Base-by-base conservation (phyloP, 2,329 filamentous ascomycete genomes). In the Exophiala calicioides region DNA sequence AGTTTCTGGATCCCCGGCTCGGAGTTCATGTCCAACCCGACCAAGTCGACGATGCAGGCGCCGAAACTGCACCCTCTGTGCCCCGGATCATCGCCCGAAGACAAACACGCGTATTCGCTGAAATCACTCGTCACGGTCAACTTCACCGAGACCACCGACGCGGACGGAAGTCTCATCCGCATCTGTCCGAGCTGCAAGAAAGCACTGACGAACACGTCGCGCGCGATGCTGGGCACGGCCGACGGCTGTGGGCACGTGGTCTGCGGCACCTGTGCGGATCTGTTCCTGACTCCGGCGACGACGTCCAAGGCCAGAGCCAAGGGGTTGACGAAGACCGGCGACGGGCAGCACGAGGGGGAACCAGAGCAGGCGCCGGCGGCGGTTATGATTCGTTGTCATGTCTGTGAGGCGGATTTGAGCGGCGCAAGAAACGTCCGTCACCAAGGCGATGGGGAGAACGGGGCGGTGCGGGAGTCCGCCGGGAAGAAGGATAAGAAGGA, bases 1-100 rank as follows among this genome's bases (percentile, higher is more conserved):
- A 94, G 89, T 0, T 97, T 97, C 70, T 97, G 91, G 93, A 85
- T 91, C 1, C 9, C 91, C 90, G 0, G 88, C 86, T 0, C 79
- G 91, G 47, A 94, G 87, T 75, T 76, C 0, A 78, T 76, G 27
- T 74, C 37, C 71, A 76, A 41, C 71, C 82, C 41, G 73, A 82
- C 31, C 18, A 24, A 8, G 19, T 6, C 34, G 8, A 29, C 5
- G 69, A 79, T 29, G 68, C 68, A n/a, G 84, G 81, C 62, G 78
- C 81, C 71, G 39, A 94, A 93, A 62, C 70, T 78, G 19, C 74
- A 76, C 4, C 88, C 90, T 0, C 73, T 85, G 2, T 97, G 90
- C 59, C 90, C 90, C 0, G 85, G 84, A 0, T 88, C 88, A 1
- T 72, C 77, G 2, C 72, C 81, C 8, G 76, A 81, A 20, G 75